Conservation (phyloP, 192 early-diverging fungal species). For the Umbelopsis vinacea region DNA sequence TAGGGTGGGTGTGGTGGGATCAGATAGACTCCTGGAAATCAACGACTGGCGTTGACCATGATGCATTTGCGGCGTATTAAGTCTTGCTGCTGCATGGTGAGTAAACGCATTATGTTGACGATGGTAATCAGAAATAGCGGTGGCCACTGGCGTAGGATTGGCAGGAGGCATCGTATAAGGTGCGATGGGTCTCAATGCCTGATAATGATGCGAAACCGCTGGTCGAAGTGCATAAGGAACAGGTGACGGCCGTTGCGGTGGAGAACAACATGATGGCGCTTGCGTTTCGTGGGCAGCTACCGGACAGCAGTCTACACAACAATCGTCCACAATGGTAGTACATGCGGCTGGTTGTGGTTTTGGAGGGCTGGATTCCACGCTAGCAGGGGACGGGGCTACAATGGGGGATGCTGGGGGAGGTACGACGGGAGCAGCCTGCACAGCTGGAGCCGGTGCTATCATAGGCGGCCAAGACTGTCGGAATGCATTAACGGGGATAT, state of each 20-base stretch:
- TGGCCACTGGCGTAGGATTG: background rate
- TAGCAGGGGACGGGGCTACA: background rate
- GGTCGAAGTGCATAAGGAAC: slow-evolving; percentile 18
- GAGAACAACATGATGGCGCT: slow-evolving; percentile 2
- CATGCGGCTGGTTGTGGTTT: background rate
- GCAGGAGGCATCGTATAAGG: slow-evolving; percentile 5
- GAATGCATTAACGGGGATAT: slow-evolving; percentile 8
- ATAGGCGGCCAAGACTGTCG: background rate
- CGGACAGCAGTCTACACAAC: slow-evolving; percentile 45
- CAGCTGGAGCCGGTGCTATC: background rate
- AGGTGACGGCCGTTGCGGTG: background rate
- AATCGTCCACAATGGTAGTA: slow-evolving; percentile 28
- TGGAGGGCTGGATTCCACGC: background rate
- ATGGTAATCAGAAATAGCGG: background rate
- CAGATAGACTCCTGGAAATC: background rate
- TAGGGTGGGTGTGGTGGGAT: background rate
- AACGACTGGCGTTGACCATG: slow-evolving; percentile 7
- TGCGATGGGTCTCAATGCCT: slow-evolving; percentile 1
- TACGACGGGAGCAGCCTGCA: background rate
- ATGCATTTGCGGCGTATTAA: background rate
- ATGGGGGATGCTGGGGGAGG: background rate
- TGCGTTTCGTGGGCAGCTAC: slow-evolving; percentile 29
- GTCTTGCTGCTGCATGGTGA: background rate
- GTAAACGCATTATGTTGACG: slow-evolving; percentile 6
- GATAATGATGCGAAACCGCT: slow-evolving; percentile 14